Percentiles rank a stretch among this genome's conserved stretches.
Evolutionary conservation across 164 flowering plant genomes (phyloP).

Genomic region (Macadamia tetraphylla): DNA sequence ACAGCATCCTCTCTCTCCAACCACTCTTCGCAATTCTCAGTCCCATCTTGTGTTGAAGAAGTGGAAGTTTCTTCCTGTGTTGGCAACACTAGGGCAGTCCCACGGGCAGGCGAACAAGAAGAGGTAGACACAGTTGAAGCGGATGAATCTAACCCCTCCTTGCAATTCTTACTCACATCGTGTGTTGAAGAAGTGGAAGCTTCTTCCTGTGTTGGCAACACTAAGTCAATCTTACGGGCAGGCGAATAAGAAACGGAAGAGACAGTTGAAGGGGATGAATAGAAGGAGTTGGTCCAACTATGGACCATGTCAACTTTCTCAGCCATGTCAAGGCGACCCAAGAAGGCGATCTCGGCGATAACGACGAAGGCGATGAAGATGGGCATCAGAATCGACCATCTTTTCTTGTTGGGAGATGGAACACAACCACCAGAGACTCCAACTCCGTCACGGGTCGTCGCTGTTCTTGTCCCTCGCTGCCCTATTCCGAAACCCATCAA

Average conservation of each 20-base stretch:
- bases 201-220: conserved; percentile 5
- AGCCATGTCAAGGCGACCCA: conserved; percentile 73
- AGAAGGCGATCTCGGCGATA: conserved; percentile 60
- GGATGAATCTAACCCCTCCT: conserved; percentile 60
- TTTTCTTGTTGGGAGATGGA: conserved; percentile 21
- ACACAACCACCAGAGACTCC: not conserved
- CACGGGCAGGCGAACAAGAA: conserved; percentile 1
- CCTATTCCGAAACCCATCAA: conserved; percentile 28
- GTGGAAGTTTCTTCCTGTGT: conserved; percentile 5
- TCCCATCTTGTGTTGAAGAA: not conserved
- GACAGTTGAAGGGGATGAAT: conserved; percentile 2
- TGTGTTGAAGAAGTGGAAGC: conserved; percentile 4
- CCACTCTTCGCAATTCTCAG: conserved; percentile 64
- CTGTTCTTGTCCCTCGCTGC: conserved; percentile 20
- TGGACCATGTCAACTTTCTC: conserved; percentile 58
- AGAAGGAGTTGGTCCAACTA: conserved; percentile 58
- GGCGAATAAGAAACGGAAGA: conserved; percentile 5
- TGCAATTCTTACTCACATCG: conserved; percentile 29
- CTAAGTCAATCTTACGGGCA: not conserved
- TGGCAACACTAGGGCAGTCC: not conserved
- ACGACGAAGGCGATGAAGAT: conserved; percentile 59
- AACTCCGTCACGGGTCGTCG: conserved; percentile 15
- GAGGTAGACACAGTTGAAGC: conserved; percentile 3
- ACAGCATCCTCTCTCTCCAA: conserved; percentile 70
- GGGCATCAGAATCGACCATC: conserved; percentile 62